These are phyloP conservation scores for Kodamaea neixiangensis DNA, from an alignment of 805 yeast genomes.

Conservation along the genomic window DNA sequence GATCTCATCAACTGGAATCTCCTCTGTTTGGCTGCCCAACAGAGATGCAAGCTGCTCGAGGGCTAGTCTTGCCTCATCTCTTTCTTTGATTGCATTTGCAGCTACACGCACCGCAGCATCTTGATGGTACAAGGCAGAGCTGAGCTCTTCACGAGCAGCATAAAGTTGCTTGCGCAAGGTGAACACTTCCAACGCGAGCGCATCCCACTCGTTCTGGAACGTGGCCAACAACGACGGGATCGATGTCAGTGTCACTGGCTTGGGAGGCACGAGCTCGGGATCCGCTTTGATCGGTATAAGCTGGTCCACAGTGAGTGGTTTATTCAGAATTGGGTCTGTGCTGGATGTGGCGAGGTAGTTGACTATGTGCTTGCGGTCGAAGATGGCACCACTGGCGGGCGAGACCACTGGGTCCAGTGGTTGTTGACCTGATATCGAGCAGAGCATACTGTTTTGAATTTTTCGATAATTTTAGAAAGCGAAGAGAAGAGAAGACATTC, in stretches of 20 bases:
- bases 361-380: conserved; percentile 62
- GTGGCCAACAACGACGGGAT: conserved; percentile 76
- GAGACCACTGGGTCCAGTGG: conserved; percentile 77
- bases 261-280: conserved; percentile 33
- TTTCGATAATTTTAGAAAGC: not conserved
- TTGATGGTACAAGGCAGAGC: conserved; percentile 76
- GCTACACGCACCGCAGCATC: conserved; percentile 93
- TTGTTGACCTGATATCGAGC: conserved; percentile 64
- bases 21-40: conserved; percentile 27
- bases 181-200: conserved; percentile 78
- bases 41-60: conserved; percentile 55
- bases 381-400: conserved; percentile 66
- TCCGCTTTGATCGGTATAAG: conserved; percentile 43
- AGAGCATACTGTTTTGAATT: conserved; percentile 25
- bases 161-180: conserved; percentile 71
- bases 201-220: conserved; percentile 89
- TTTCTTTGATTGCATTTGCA: conserved; percentile 67
- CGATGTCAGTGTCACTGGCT: conserved; percentile 56
- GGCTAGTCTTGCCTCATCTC: conserved; percentile 72
- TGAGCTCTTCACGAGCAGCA: conserved; percentile 67
- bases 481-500: too few relatives aligned
- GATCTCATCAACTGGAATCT: conserved; percentile 24
- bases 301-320: conserved; percentile 59
- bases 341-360: conserved; percentile 65
- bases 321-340: conserved; percentile 74